Evolutionary conservation across 768 basidiomycete species (phyloP).

Genomic region (Pleurotus eryngii): DNA sequence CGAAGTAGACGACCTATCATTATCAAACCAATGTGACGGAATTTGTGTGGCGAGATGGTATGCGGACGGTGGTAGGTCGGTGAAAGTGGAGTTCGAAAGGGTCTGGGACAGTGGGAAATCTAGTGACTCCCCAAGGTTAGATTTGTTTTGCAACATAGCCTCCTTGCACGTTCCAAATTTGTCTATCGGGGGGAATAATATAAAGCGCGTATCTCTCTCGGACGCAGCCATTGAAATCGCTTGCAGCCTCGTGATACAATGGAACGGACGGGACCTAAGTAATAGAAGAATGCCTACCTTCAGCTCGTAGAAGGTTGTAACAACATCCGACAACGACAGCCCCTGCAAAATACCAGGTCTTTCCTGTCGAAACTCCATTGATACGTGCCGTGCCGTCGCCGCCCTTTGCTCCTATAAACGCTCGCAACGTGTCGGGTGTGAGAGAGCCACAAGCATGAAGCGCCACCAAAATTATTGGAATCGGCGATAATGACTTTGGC

Average conservation of each 20-base stretch:
- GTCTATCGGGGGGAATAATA: too few relatives aligned
- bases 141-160: background rate
- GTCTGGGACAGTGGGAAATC: conserved; percentile 55
- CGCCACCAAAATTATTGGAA: conserved; percentile 60
- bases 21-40: conserved; percentile 57
- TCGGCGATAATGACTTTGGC: conserved; percentile 10
- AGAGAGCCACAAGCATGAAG: conserved; percentile 78
- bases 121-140: conserved; percentile 17
- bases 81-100: conserved; percentile 29
- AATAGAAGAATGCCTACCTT: conserved; percentile 34
- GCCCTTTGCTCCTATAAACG: conserved; percentile 33
- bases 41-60: conserved; percentile 72
- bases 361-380: background rate
- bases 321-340: conserved; percentile 74
- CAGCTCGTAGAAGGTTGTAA: conserved; percentile 63
- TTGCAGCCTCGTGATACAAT: background rate
- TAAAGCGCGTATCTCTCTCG: too few relatives aligned
- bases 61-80: conserved; percentile 43
- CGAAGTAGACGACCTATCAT: conserved; percentile 24
- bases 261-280: background rate
- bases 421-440: conserved; percentile 61
- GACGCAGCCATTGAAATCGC: too few relatives aligned
- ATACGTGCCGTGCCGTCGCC: background rate
- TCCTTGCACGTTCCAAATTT: too few relatives aligned
- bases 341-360: conserved; percentile 47